Evolutionary conservation across 257 asterid species (phyloP).

Genomic region (Ballota nigra): DNA sequence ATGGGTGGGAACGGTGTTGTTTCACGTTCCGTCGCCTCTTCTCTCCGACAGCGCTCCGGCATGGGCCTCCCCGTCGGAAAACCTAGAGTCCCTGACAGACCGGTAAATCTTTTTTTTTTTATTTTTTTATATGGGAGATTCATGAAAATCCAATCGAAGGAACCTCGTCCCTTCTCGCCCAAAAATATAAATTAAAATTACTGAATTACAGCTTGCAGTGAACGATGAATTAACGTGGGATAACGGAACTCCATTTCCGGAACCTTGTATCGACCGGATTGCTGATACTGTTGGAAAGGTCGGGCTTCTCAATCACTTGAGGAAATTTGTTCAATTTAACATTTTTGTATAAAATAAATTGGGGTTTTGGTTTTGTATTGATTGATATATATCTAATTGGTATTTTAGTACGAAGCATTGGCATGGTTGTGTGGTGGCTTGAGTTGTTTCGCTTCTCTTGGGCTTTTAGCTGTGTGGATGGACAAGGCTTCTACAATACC

Average conservation of each 20-base stretch:
- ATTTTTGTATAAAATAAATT: background rate
- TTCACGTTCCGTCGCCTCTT: constrained; percentile 63
- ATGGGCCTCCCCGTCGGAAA: constrained; percentile 97
- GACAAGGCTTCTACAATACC: constrained; percentile 91
- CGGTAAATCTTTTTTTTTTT: constrained; percentile 38
- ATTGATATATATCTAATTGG: constrained; percentile 13
- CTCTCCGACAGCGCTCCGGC: constrained; percentile 86
- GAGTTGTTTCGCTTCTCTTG: constrained; percentile 67
- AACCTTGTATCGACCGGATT: constrained; percentile 91
- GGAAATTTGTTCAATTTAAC: background rate
- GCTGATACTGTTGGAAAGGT: constrained; percentile 97
- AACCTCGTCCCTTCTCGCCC: background rate
- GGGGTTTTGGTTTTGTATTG: background rate
- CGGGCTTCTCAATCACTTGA: background rate
- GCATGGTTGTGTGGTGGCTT: constrained; percentile 88
- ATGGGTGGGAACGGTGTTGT: constrained; percentile 83
- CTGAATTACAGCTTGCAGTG: constrained; percentile 55
- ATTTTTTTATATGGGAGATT: background rate
- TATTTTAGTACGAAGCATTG: constrained; percentile 78
- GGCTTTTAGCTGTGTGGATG: constrained; percentile 80
- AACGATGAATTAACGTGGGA: constrained; percentile 91
- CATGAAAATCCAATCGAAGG: background rate
- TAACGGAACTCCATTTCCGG: constrained; percentile 86
- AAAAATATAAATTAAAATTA: background rate
- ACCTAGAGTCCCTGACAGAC: constrained; percentile 87